A percentile compares a stretch with the other conserved stretches of the same genome.
Conservation (phyloP, 2,329 filamentous ascomycete genomes). For the Sclerotinia borealis region DNA sequence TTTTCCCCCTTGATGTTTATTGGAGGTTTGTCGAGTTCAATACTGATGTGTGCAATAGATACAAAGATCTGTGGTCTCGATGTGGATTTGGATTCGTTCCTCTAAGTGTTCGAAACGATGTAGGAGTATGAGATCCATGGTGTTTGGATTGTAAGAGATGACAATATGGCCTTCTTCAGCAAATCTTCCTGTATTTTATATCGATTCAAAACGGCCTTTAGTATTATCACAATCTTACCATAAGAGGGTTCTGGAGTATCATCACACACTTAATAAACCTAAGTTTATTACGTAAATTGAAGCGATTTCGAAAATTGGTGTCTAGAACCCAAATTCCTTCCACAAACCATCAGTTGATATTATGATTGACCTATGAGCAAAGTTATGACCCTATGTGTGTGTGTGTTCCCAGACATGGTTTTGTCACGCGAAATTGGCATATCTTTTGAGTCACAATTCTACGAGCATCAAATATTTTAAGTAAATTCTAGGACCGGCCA, state of each 20-base stretch:
- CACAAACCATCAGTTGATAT: no score
- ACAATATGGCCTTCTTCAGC: no score
- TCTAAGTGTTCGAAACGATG: not conserved
- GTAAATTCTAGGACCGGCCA: not conserved
- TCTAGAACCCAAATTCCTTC: no score
- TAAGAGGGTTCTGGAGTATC: no score
- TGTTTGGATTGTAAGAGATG: not conserved
- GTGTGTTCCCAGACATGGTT: not conserved
- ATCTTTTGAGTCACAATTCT: not conserved
- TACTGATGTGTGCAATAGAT: conserved; percentile 16
- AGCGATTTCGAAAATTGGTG: no score
- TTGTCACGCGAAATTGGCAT: not conserved
- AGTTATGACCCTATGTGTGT: not conserved
- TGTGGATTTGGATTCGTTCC: conserved; percentile 17
- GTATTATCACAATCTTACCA: not conserved
- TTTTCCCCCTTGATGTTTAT: not conserved
- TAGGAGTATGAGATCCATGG: not conserved
- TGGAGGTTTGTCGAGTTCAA: not conserved
- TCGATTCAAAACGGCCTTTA: not conserved
- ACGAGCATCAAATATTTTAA: not conserved
- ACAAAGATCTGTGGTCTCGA: conserved; percentile 24
- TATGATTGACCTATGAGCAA: not conserved
- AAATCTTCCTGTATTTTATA: not conserved
- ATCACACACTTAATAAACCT: no score
- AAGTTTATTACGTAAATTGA: no score